phyloP scores from a whole-genome alignment of 441 rosid genomes.

The Syzygium syzygioides region DNA sequence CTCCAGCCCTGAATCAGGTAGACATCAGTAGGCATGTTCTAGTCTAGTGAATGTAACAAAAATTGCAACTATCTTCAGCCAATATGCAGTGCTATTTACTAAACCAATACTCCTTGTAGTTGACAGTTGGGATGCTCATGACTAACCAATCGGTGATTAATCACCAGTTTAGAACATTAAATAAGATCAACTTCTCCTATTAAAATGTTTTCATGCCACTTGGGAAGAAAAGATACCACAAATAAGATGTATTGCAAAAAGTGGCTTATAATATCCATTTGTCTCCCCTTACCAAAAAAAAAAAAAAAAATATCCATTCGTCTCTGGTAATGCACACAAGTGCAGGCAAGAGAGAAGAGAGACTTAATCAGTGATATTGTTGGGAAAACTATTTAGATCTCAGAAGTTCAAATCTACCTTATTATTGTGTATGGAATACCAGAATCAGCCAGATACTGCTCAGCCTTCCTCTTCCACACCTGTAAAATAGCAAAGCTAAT shows the following conservation, averaged over 20 bases:
- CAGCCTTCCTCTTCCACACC: slow-evolving; percentile 99
- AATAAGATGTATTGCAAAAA: background rate
- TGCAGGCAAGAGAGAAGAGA: background rate
- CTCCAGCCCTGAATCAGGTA: slow-evolving; percentile 66
- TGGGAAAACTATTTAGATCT: background rate
- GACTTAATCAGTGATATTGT: background rate
- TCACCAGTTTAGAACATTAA: background rate
- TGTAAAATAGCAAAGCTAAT: slow-evolving; percentile 12
- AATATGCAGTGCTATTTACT: background rate
- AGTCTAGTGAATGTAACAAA: background rate
- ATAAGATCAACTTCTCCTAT: background rate
- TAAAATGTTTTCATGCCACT: background rate
- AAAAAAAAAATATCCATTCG: background rate
- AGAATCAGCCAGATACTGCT: slow-evolving; percentile 90
- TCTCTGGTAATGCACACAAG: background rate
- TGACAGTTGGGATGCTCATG: background rate
- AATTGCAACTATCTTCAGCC: background rate
- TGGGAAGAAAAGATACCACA: background rate
- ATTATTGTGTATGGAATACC: slow-evolving; percentile 93
- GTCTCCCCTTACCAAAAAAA: no score
- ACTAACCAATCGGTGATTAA: background rate
- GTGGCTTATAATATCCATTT: background rate
- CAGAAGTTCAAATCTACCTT: slow-evolving; percentile 35
- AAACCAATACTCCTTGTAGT: background rate
- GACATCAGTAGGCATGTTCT: background rate